phyloP scores from a whole-genome alignment of 192 early-diverging fungal species.

The Gonapodya prolifera region DNA sequence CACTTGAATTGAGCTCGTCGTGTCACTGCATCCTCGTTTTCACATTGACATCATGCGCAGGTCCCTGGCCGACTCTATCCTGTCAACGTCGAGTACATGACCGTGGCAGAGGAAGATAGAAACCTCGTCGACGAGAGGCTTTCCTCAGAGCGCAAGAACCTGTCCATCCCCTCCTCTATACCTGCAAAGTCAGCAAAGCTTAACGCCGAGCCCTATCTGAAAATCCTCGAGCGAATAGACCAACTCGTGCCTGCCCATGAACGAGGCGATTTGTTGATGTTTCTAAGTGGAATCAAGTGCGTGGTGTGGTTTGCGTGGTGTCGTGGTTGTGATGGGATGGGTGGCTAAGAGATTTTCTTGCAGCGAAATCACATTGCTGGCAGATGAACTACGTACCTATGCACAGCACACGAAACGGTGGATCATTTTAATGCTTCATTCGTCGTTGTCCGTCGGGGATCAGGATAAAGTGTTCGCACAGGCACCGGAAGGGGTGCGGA shows the following conservation, averaged over 20 bases:
- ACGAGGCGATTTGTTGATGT: conserved; percentile 50
- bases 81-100: conserved; percentile 44
- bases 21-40: too few species aligned
- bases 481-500: neutral
- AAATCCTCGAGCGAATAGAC: conserved; percentile 46
- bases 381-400: conserved; percentile 37
- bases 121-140: conserved; percentile 38
- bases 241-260: conserved; percentile 35
- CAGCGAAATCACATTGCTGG: conserved; percentile 35
- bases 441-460: conserved; percentile 42
- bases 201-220: conserved; percentile 35
- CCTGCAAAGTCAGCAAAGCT: neutral
- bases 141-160: conserved; percentile 29
- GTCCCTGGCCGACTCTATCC: conserved; percentile 55
- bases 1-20: too few species aligned
- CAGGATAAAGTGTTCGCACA: conserved; percentile 38
- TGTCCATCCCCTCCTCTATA: neutral
- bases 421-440: conserved; percentile 53
- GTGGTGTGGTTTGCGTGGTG: neutral
- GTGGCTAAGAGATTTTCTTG: too few species aligned
- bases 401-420: conserved; percentile 41
- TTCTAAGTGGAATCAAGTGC: conserved; percentile 54
- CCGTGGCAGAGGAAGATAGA: conserved; percentile 37
- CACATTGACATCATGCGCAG: conserved; percentile 14
- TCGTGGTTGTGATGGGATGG: neutral